These are phyloP conservation scores for Eryngium alpinum DNA, from an alignment of 140 eudicot species.

Conservation along the genomic window DNA sequence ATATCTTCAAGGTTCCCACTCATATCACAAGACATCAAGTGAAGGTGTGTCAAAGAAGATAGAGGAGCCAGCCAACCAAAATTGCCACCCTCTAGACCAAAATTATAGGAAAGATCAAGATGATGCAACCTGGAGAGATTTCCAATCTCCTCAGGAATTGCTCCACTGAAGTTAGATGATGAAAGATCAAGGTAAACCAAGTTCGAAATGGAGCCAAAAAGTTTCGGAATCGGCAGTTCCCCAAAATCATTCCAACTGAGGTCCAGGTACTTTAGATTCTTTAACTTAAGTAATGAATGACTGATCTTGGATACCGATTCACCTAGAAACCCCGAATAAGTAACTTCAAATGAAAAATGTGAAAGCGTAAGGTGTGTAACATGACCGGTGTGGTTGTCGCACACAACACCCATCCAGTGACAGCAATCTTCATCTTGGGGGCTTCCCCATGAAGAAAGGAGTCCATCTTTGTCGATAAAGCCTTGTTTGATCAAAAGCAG, in stretches of 20 bases:
- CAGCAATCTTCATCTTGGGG: too few species aligned
- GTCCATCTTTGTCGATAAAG: not conserved
- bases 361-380: slow-evolving; percentile 7
- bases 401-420: not conserved
- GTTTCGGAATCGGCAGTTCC: not conserved
- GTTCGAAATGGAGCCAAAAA: not conserved
- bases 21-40: too few species aligned
- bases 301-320: not conserved
- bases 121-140: not conserved
- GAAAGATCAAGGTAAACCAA: slow-evolving; percentile 2
- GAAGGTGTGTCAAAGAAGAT: too few species aligned
- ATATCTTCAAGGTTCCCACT: not conserved
- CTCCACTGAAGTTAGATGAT: not conserved
- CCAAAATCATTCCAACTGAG: slow-evolving; percentile 2
- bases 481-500: not conserved
- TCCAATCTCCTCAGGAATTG: not conserved
- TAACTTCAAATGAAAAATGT: not conserved
- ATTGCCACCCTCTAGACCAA: too few species aligned
- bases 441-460: too few species aligned
- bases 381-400: slow-evolving; percentile 10
- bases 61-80: too few species aligned
- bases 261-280: too few species aligned
- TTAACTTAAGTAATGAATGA: slow-evolving; percentile 8
- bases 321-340: too few species aligned
- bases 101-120: too few species aligned